Conservation (phyloP, 2,329 filamentous ascomycete species). For the Sporothrix humicola region DNA sequence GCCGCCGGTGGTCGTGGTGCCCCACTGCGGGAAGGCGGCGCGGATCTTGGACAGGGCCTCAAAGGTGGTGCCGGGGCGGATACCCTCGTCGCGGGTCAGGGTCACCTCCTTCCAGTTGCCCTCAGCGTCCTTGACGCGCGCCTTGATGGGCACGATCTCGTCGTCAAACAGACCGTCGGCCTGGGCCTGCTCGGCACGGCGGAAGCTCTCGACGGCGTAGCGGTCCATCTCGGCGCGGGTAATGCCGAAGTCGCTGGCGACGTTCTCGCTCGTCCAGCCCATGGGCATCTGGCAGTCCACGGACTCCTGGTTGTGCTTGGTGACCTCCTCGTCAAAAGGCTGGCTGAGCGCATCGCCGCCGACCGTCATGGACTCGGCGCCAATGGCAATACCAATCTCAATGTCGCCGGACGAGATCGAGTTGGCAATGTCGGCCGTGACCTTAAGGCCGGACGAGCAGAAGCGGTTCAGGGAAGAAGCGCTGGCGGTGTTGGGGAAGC, state of each 20-base stretch:
- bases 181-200: constrained; percentile 85
- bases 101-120: constrained; percentile 79
- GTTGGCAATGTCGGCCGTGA: constrained; percentile 92
- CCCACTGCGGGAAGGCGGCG: constrained; percentile 88
- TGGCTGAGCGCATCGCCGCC: constrained; percentile 72
- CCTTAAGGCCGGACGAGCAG: constrained; percentile 95
- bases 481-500: constrained; percentile 87
- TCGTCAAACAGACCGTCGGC: constrained; percentile 91
- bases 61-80: constrained; percentile 85
- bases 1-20: constrained; percentile 83
- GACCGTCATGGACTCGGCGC: constrained; percentile 85
- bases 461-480: constrained; percentile 90
- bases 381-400: constrained; percentile 83
- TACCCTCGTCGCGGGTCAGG: constrained; percentile 85
- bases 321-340: constrained; percentile 78
- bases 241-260: constrained; percentile 88
- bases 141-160: constrained; percentile 88
- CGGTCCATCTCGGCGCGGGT: constrained; percentile 79
- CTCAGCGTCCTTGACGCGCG: constrained; percentile 81
- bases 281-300: constrained; percentile 91
- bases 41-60: constrained; percentile 85
- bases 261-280: constrained; percentile 98
- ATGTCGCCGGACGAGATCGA: constrained; percentile 81
- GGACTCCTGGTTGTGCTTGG: constrained; percentile 74
- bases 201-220: constrained; percentile 86